These are phyloP conservation scores for Ustilago trichophora DNA, from an alignment of 1,284 basidiomycete species.

Conservation along the genomic window DNA sequence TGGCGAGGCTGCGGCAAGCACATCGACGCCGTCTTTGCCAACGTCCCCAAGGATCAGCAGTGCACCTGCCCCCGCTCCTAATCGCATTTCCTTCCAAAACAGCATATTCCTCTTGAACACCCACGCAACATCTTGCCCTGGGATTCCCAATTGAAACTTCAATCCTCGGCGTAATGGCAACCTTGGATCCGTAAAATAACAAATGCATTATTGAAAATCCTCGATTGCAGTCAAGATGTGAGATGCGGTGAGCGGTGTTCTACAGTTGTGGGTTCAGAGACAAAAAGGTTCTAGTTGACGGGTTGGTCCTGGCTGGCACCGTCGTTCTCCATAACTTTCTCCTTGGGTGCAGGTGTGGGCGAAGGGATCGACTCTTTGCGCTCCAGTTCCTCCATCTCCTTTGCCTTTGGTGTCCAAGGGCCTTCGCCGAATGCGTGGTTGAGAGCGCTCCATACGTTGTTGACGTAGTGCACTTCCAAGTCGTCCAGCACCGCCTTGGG, in stretches of 20 bases:
- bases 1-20: slow-evolving; percentile 51
- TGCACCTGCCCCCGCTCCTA: slow-evolving; percentile 48
- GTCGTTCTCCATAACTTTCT: slow-evolving; percentile 38
- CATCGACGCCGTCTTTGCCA: slow-evolving; percentile 41
- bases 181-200: too few relatives aligned
- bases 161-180: too few relatives aligned
- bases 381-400: slow-evolving; percentile 54
- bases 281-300: slow-evolving; percentile 50
- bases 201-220: too few relatives aligned
- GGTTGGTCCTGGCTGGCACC: slow-evolving; percentile 52
- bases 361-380: slow-evolving; percentile 23
- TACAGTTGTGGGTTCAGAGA: too few relatives aligned
- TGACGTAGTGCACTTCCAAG: slow-evolving; percentile 64
- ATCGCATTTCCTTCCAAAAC: too few relatives aligned
- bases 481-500: slow-evolving; percentile 62
- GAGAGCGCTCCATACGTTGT: slow-evolving; percentile 63
- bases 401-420: slow-evolving; percentile 57
- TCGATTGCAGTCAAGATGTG: too few relatives aligned
- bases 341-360: slow-evolving; percentile 3
- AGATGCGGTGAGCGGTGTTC: slow-evolving; percentile 13
- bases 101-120: too few relatives aligned
- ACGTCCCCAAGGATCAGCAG: slow-evolving; percentile 35
- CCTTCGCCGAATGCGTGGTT: slow-evolving; percentile 64
- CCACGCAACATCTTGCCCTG: too few relatives aligned
- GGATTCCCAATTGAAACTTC: too few relatives aligned